A percentile compares a stretch with the other conserved stretches of the same genome.
Conservation (phyloP, 176 grass and related monocot species). For the Musa itinerans region DNA sequence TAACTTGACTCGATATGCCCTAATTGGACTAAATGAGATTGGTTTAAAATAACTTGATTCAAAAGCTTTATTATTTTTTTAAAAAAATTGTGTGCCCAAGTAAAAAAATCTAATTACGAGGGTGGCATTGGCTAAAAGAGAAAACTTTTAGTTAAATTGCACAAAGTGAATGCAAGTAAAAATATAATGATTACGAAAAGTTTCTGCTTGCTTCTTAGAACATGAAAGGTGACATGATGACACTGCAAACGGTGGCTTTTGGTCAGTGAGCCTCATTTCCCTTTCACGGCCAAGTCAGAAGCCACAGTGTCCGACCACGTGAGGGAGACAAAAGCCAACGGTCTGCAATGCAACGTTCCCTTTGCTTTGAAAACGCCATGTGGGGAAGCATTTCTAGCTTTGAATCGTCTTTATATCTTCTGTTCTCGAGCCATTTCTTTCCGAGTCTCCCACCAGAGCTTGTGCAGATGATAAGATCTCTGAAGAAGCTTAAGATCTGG, state of each 20-base stretch:
- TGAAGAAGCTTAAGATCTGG: conserved; percentile 5
- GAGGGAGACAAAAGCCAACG: not conserved
- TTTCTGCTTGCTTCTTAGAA: not conserved
- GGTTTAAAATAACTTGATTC: too few species aligned
- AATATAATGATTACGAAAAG: not conserved
- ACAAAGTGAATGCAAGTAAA: not conserved
- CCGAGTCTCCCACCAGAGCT: not conserved
- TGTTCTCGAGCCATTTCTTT: too few species aligned
- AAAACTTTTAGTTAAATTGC: not conserved
- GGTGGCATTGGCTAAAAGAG: too few species aligned
- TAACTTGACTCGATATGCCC: too few species aligned
- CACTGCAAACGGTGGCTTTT: not conserved
- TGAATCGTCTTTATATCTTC: not conserved
- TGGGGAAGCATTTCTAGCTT: too few species aligned
- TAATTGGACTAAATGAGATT: too few species aligned
- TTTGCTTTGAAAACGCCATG: not conserved
- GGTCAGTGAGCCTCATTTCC: not conserved
- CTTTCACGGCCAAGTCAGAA: not conserved
- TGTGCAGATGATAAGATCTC: not conserved
- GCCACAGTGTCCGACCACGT: not conserved
- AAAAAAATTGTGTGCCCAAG: too few species aligned
- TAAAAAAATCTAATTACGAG: too few species aligned
- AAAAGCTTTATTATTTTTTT: too few species aligned
- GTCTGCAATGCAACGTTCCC: not conserved
- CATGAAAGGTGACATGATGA: not conserved